Conservation (phyloP, 768 basidiomycete species). For the Lactifluus echinatus region DNA sequence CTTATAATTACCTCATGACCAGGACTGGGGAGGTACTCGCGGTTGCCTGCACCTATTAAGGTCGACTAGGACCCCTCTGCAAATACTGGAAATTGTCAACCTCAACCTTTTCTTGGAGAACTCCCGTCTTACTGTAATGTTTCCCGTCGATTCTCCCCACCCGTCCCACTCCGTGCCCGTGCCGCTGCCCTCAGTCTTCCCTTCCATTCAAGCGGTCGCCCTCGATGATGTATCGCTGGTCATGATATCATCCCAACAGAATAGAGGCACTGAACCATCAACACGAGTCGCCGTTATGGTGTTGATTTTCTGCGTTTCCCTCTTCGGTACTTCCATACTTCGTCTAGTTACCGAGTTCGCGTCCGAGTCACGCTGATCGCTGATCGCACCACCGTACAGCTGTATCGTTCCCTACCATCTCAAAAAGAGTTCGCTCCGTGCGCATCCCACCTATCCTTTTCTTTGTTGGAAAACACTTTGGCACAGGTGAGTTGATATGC, state of each 20-base stretch:
- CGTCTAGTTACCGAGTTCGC: background rate
- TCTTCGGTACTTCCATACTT: constrained; percentile 42
- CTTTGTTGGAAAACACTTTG: constrained; percentile 84
- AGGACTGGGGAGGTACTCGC: constrained; percentile 15
- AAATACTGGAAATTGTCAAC: no score
- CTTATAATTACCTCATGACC: no score
- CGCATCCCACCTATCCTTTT: constrained; percentile 62
- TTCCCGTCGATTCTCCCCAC: background rate
- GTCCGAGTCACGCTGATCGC: background rate
- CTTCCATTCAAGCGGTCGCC: no score
- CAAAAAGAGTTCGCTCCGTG: constrained; percentile 43
- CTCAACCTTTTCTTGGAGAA: no score
- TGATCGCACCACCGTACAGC: constrained; percentile 35
- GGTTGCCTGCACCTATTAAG: background rate
- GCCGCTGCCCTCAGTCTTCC: background rate
- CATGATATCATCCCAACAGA: background rate
- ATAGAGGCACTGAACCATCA: background rate
- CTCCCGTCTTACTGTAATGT: background rate
- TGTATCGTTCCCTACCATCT: constrained; percentile 64
- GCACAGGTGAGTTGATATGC: constrained; percentile 36
- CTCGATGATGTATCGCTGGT: background rate
- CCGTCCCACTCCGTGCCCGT: background rate
- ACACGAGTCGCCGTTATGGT: constrained; percentile 32
- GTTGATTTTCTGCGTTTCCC: constrained; percentile 50
- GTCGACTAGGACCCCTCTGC: no score